Base-by-base conservation (phyloP, 2,329 filamentous ascomycete species). In the Claviceps sorghi region DNA sequence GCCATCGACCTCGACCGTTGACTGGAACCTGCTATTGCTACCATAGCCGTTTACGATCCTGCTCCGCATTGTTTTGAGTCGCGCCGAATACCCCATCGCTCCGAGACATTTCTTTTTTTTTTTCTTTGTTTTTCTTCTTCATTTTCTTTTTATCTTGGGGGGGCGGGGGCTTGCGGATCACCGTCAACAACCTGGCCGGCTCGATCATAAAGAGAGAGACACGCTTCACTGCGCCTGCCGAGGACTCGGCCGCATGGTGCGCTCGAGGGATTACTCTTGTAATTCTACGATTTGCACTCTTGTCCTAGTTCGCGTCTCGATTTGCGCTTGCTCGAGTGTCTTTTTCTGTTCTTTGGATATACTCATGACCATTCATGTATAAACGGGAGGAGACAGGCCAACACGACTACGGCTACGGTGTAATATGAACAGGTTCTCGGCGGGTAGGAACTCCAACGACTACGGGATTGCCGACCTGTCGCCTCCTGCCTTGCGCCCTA, bases 361-460 rank as follows among this genome's bases (percentile, higher is more conserved):
- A 51, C 54, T 62, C 45, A 58, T 61, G 58, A 57, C 46, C 52
- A 58, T 55, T 46, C 54, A 51, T 48, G 53, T 54, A 54, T 54
- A 48, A 38, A 41, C 52, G 22, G 30, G 50, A 53, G 45, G 32
- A 45, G 30, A 44, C 29, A 40, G 32, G 44, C 36, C 21, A 51
- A 49, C 8, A 49, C 44, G 43, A 53, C 40, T 48, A 43, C 43
- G 21, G 26, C 43, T 36, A 40, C 50, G 45, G 50, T 34, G 43
- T 43, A 54, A 21, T 41, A 72, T 74, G 71, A 72, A 70, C 58
- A 65, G 64, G 52, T 68, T 68, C 58, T 61, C 63, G 53, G 61
- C 62, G 52, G 62, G 64, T 55, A 61, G 62, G 56, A 58, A 60
- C 55, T 64, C 61, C 43, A 67, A 67, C 57, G 67, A 66, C 60